A percentile compares a stretch with the other conserved stretches of the same genome.
Evolutionary conservation across 2,329 filamentous ascomycete genomes (phyloP).

Genomic region (Didymella pinodella): DNA sequence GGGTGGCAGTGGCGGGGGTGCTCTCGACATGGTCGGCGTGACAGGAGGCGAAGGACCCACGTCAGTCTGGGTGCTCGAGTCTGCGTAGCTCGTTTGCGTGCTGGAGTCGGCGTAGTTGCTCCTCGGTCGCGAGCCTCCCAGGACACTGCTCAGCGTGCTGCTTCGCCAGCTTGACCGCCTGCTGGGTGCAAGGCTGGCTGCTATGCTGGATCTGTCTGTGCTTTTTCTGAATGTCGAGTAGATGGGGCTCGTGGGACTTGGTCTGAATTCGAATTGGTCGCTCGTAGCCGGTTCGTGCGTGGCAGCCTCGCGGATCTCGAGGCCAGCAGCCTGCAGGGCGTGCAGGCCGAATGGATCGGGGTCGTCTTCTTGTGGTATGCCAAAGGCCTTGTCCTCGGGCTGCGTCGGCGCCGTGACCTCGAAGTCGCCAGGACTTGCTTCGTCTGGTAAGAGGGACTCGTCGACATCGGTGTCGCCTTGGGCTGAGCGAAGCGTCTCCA

Average conservation of each 20-base stretch:
- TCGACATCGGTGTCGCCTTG: constrained; percentile 84
- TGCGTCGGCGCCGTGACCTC: constrained; percentile 56
- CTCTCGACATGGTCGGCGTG: constrained; percentile 9
- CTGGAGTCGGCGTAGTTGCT: constrained; percentile 56
- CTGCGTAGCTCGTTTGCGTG: constrained; percentile 49
- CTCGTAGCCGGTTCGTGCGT: constrained; percentile 75
- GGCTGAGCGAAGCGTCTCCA: constrained; percentile 86
- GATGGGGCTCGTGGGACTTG: constrained; percentile 76
- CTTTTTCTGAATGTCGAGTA: constrained; percentile 71
- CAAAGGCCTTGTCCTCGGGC: constrained; percentile 65
- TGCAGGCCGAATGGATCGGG: constrained; percentile 92
- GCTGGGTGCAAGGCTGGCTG: constrained; percentile 47
- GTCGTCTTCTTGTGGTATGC: constrained; percentile 79
- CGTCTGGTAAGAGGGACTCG: constrained; percentile 68
- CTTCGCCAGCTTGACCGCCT: constrained; percentile 74
- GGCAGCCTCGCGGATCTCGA: constrained; percentile 91
- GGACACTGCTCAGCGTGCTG: constrained; percentile 71
- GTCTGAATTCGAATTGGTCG: constrained; percentile 83
- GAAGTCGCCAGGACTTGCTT: constrained; percentile 79
- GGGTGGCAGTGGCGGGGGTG: constrained; percentile 37
- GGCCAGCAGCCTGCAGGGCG: constrained; percentile 86
- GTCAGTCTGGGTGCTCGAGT: constrained; percentile 68
- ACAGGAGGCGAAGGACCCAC: constrained; percentile 49
- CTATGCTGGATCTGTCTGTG: constrained; percentile 68
- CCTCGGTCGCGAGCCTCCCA: constrained; percentile 65